Percentiles rank a stretch among this genome's conserved stretches.
These are phyloP conservation scores for Furculomyces boomerangus DNA, from an alignment of 371 early-diverging fungal species.

Conservation along the genomic window DNA sequence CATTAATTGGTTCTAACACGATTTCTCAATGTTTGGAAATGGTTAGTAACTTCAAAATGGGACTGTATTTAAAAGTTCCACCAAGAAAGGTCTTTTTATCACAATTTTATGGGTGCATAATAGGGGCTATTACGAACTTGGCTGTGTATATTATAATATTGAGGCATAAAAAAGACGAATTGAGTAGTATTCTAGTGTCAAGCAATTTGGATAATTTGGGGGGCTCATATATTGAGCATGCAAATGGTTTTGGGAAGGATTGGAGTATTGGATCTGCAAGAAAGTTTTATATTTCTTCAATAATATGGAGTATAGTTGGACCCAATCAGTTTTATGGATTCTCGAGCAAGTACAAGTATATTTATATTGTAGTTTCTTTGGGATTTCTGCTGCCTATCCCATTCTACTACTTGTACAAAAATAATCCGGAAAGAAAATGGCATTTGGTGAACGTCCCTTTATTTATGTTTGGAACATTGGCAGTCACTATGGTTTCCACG, in stretches of 20 bases:
- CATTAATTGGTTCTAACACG: conserved; percentile 15
- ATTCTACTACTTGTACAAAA: conserved; percentile 22
- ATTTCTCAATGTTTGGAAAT: conserved; percentile 28
- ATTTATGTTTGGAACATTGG: conserved; percentile 16
- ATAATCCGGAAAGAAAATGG: conserved; percentile 18
- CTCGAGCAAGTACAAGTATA: conserved; percentile 23
- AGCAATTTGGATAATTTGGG: no score
- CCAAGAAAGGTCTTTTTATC: conserved; percentile 35
- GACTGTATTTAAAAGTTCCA: conserved; percentile 30
- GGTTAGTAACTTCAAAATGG: conserved; percentile 31
- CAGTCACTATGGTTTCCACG: conserved; percentile 24
- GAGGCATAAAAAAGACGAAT: not conserved
- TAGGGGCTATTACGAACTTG: conserved; percentile 1
- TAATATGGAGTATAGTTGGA: conserved; percentile 41
- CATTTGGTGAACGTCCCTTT: conserved; percentile 36
- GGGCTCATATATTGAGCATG: not conserved
- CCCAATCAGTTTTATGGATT: conserved; percentile 33
- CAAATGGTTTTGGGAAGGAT: not conserved
- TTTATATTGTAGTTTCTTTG: conserved; percentile 30
- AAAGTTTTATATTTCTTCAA: conserved; percentile 28
- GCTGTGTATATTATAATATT: not conserved
- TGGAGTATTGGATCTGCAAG: not conserved
- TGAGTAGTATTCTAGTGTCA: not conserved
- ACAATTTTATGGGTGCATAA: conserved; percentile 30
- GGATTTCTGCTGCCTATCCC: conserved; percentile 33